Base-by-base conservation (phyloP, 768 basidiomycete genomes). In the Auriscalpium orientale region DNA sequence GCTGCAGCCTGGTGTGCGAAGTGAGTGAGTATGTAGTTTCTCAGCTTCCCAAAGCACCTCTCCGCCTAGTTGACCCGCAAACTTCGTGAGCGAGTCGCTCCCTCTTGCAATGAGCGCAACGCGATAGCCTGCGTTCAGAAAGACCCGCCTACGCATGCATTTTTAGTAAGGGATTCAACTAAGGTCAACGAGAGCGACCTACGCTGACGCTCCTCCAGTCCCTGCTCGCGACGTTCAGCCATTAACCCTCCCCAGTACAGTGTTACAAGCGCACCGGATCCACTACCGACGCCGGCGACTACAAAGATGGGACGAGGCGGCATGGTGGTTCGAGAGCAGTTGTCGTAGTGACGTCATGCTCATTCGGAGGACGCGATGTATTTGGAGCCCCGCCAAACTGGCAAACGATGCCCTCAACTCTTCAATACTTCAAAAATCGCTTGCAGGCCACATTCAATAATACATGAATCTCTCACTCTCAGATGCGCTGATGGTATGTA, bases 131-230 rank as follows among this genome's bases (percentile, higher is more conserved):
- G 65, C 63, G 51, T 71, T 68, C 4, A 73, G 66, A 55, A 76
- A 76, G 4, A 70, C 56, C 18, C 72, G 71, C 4, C 74, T 75
- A 16, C 15, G 40, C 8, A 18, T 54, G 9, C 51, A 20, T 49
- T 10, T 15, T 20, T 4, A 10, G 13, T 44, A 18, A 5, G 2
- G 13, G n/a, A n/a, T n/a, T n/a, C 7, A 34, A 3, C 34, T 16
- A 43, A 20, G 9, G 2, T 40, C 34, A 3, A 45, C 10, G 40
- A 21, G 11, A 21, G 21, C n/a, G 38, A 66, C 73, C 36, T 59
- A 76, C 75, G 75, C 75, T 28, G 73, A 64, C 3, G 74, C 66
- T 22, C 65, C 73, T 21, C 74, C 74, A 36, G 72, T 74, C 28
- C 74, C 74, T 74, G 57, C 18, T 35, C 9, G 22, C 7, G 18